Evolutionary conservation across 1,284 basidiomycete genomes (phyloP), one percentile per base, ranked within the genome.

Genomic region (Austroboletus rostrupii): DNA sequence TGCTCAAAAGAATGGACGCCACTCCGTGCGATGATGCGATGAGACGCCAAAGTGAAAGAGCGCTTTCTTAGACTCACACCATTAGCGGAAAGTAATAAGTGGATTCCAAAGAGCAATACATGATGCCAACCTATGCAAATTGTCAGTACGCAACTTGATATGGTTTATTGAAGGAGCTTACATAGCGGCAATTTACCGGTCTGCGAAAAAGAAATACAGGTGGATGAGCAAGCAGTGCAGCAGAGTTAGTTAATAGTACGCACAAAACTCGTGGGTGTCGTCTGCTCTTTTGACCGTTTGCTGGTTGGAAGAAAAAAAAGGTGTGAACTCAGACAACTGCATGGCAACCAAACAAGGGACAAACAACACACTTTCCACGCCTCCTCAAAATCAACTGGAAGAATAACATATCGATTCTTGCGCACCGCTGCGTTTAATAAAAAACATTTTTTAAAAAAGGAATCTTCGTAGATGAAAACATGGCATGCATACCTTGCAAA

Each of bases 301-400:
- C 86, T 91, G 71, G 59, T 61, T 59, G 66, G 57, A 68, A 60
- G 59, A 68, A 47, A 66, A 53, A 53, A 58, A 65, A 62, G 56
- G 57, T 61, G 67, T 49, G 59, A 66, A 57, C 68, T 67, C 72
- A 73, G 70, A 65, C 67, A 58, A 61, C 49, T 58, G 62, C 47
- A 45, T 23, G 16, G 16, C 21, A 38, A 58, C 61, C 70, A 78
- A 79, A 73, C 56, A 71, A 55, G 38, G 53, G 59, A 71, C 55
- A 61, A 71, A 80, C 57, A 79, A 82, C 88, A 66, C 60, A 95
- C 92, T 80, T 97, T 97, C 93, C 94, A 97, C 63, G 92, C 92
- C 71, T 97, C 94, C 69, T 99, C 97, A 68, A 98, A 99, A 79
- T 99, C 97, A 29, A 90, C 83, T 0, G 97, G 96, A 43, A 99